Base-by-base conservation (phyloP, 2,329 filamentous ascomycete species). In the Simplicillium sp. region DNA sequence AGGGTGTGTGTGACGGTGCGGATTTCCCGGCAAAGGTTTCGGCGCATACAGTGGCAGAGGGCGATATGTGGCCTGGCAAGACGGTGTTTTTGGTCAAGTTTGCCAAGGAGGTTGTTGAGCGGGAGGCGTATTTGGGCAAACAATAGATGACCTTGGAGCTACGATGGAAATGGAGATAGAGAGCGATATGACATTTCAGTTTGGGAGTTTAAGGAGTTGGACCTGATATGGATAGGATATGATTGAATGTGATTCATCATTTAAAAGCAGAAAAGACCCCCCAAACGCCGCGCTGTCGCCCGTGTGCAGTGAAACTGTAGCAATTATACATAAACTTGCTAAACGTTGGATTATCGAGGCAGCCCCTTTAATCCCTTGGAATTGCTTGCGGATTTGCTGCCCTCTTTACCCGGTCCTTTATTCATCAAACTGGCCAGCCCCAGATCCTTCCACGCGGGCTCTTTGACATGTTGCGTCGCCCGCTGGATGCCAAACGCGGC, bases 1-100 rank as follows among this genome's bases (percentile, higher is more conserved):
- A 98, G 71, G 92, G 92, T 16, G 82, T 95, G 11, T 95, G 92
- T 62, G 92, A 97, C 63, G 90, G 88, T 8, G 87, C 86, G 34
- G 89, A 84, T 7, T 96, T 96, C 58, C 80, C 84, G 36, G 90
- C 87, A 0, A 81, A 84, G 47, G 92, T 97, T 15, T 92, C 84
- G 44, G 90, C 92, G 50, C 92, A 98, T 60, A 87, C 80, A 46
- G 80, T 84, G 53, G 66, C 64, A 12, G 75, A 74, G 59, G 75
- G 81, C 48, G 87, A 90, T 55, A 82, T 97, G 79, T 97, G 90
- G 89, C 92, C 92, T 0, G 87, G 86, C 29, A 87, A 92, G 69
- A 98, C 92, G 34, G 89, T 98, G 28, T 98, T 96, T 58, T 62
- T 98, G 59, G 81, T 98, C 56, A 88, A 90, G 64, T 98, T 98